Conservation (phyloP, 495 filamentous ascomycete species). For the Saxophila tyrrhenica region DNA sequence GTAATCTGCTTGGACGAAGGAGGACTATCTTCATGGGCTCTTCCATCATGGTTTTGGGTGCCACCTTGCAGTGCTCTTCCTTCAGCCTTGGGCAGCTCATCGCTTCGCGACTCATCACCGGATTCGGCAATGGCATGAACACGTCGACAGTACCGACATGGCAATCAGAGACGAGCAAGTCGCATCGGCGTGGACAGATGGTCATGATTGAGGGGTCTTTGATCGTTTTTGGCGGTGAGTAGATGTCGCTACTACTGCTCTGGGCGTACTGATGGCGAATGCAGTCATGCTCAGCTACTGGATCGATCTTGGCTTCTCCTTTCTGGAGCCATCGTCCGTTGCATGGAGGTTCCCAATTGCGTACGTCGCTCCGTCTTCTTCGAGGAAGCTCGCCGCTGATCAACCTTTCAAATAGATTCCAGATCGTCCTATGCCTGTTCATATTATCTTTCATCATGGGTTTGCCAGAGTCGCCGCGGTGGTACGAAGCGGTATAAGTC, state of each 20-base stretch:
- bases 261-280: not conserved
- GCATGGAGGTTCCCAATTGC: conserved; percentile 40
- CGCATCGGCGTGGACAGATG: conserved; percentile 29
- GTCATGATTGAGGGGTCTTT: conserved; percentile 30
- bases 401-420: not conserved
- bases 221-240: conserved; percentile 25
- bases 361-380: conserved; percentile 8
- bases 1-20: conserved; percentile 58
- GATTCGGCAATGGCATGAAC: conserved; percentile 40
- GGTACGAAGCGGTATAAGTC: not conserved
- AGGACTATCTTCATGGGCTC: conserved; percentile 62
- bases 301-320: conserved; percentile 38
- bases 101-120: conserved; percentile 52
- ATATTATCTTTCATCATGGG: conserved; percentile 4
- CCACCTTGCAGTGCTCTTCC: conserved; percentile 52
- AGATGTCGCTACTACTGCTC: conserved; percentile 22
- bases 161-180: conserved; percentile 27
- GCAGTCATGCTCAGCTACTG: conserved; percentile 21
- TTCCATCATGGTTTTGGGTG: conserved; percentile 61
- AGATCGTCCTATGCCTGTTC: conserved; percentile 15
- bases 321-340: conserved; percentile 33
- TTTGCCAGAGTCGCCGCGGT: conserved; percentile 3
- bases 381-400: not conserved
- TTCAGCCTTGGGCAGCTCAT: conserved; percentile 53
- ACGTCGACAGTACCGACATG: conserved; percentile 32